These are phyloP conservation scores for Debaryomycetaceae sp. DNA, from an alignment of 1,139 yeast species.

Conservation along the genomic window DNA sequence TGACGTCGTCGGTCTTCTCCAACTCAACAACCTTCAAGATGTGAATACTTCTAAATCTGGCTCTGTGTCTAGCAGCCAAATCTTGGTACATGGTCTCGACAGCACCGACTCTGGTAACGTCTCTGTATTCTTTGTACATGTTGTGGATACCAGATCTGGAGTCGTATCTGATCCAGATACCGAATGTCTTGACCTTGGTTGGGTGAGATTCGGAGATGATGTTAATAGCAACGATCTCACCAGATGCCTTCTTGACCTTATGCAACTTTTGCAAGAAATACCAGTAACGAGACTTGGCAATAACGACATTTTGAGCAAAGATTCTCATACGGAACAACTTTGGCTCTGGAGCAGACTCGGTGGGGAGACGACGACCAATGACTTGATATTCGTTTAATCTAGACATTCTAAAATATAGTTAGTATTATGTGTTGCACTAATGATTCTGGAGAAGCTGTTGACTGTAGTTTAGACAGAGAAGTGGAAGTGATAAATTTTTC, in stretches of 20 bases:
- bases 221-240: conserved; percentile 96
- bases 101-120: conserved; percentile 98
- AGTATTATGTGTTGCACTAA: conserved; percentile 10
- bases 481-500: too few relatives aligned
- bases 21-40: conserved; percentile 98
- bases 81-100: conserved; percentile 99
- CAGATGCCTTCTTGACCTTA: conserved; percentile 99
- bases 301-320: conserved; percentile 98
- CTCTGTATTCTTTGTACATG: conserved; percentile 99
- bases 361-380: conserved; percentile 99
- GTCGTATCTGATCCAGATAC: conserved; percentile 99
- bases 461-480: too few relatives aligned
- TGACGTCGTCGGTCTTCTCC: conserved; percentile 95
- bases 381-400: conserved; percentile 99
- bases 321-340: conserved; percentile 99
- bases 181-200: conserved; percentile 99
- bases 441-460: too few relatives aligned
- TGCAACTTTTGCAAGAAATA: conserved; percentile 98
- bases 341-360: conserved; percentile 98
- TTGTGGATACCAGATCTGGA: conserved; percentile 99
- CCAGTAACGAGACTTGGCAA: conserved; percentile 99
- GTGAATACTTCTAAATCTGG: conserved; percentile 99
- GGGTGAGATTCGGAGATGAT: conserved; percentile 92
- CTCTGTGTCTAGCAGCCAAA: conserved; percentile 99
- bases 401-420: conserved; percentile 47